A percentile compares a stretch with the other conserved stretches of the same genome.
Evolutionary conservation across 345 rosid genomes (phyloP).

Genomic region (Ceriops tagal): DNA sequence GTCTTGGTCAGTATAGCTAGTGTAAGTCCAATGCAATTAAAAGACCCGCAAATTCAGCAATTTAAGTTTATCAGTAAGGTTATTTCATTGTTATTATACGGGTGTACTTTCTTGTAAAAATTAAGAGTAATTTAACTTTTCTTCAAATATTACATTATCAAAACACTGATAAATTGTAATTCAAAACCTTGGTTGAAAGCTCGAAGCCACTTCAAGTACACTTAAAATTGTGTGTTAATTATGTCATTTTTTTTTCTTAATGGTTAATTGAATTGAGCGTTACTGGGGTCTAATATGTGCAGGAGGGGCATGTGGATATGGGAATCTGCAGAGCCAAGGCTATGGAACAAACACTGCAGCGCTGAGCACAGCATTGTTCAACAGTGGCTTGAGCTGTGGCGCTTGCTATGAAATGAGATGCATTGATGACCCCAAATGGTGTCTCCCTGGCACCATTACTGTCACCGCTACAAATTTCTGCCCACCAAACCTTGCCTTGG

Average conservation of each 20-base stretch:
- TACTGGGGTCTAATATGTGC: background rate
- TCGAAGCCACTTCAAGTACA: too few species aligned
- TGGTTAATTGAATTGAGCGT: background rate
- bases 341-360: conserved; percentile 29
- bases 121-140: too few species aligned
- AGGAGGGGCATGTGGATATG: conserved; percentile 32
- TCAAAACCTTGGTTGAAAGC: too few species aligned
- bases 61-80: too few species aligned
- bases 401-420: conserved; percentile 25
- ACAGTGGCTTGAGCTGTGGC: conserved; percentile 28
- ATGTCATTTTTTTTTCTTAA: background rate
- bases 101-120: too few species aligned
- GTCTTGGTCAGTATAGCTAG: too few species aligned
- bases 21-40: too few species aligned
- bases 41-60: too few species aligned
- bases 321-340: conserved; percentile 27
- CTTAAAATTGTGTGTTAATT: too few species aligned
- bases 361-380: conserved; percentile 27
- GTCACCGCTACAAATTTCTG: conserved; percentile 35
- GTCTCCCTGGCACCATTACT: conserved; percentile 14
- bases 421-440: conserved; percentile 22
- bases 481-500: conserved; percentile 49
- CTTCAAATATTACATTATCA: too few species aligned
- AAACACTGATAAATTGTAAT: too few species aligned
- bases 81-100: too few species aligned